Evolutionary conservation across 331 rosid genomes (phyloP), one percentile per base, ranked within the genome.

Genomic region (Erythrophleum ivorense): DNA sequence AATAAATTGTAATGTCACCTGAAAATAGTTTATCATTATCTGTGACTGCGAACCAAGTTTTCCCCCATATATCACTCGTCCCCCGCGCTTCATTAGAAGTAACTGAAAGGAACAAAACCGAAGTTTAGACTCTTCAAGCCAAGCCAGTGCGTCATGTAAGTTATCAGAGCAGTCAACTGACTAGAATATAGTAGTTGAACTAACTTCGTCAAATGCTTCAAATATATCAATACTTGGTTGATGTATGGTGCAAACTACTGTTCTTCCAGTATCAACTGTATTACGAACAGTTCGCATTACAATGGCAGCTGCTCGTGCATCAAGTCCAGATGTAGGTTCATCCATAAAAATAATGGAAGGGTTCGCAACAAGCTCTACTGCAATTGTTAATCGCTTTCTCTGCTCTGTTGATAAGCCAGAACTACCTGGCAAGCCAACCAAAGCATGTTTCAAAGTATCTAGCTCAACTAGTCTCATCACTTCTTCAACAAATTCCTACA

Each of bases 261-360:
- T 92, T 90, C 98, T 87, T 79, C 98, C 97, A 1, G 98, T 92
- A 81, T 94, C 97, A 59, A 94, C 98, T 7, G 97, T 92, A 76
- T 92, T 92, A 38, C 97, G 94, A 78, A 94, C 97, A 50, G 97
- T 86, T 84, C 98, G 73, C 98, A 92, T 94, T 6, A 94, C 98
- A 73, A 92, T 94, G 58, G 98, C 97, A 0, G 98, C 98, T 3
- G 98, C 98, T 33, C 98, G 88, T n/a, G 97, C 97, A 82, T 94
- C 98, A 52, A 94, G 94, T 75, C 97, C 97, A 36, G 98, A 92
- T 41, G 98, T 94, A 68, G 97, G 97, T 84, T 94, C 98, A 78
- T 92, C 98, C 98, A 94, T 92, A 41, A 94, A 94, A 77, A 94
- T 91, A 11, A 94, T 94, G 31, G 97, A 92, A 82, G 94, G 98